Evolutionary conservation across 306 rosid species (phyloP), one percentile per base, ranked within the genome.

Genomic region (Crataegus laevigata): DNA sequence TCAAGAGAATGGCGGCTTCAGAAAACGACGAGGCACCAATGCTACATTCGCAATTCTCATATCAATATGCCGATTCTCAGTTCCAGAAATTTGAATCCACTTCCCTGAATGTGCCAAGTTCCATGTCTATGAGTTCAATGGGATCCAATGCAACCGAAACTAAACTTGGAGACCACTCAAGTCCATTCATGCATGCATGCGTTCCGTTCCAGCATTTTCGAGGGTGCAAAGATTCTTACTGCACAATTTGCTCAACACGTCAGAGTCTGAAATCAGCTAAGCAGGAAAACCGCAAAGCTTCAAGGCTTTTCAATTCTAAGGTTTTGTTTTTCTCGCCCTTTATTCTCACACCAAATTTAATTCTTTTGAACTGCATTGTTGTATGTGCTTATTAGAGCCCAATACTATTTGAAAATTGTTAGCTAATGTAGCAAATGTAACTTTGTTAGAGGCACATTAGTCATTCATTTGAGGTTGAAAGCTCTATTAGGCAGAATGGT

Each of bases 241-340:
- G 69, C n/a, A 73, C 77, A 24, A 42, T 61, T 73, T 61, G 68
- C 60, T 45, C 52, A 60, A 50, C 77, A 43, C 11, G 11, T 61
- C 69, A 42, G 11, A 17, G 21, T 73, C 26, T 19, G 24, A 73
- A 25, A 59, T 40, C 40, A 60, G 28, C 68, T 73, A 66, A 73
- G 26, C 28, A 45, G 57, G 59, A 62, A 42, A 70, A 69, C 40
- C 22, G 8, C 15, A 17, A 9, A 47, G 42, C 62, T 51, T 70
- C 74, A 51, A 70, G 45, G 34, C 55, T 70, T 30, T 70, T 69
- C n/a, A 42, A 29, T 51, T 26, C 57, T 29, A 51, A 50, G 74
- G 74, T 70, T 14, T 28, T 69, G 24, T n/a, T 21, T 25, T 47
- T 47, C 15, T 15, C 4, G 17, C 64, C 30, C 19, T 51, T 29